phyloP scores from a whole-genome alignment of 495 filamentous ascomycete genomes.

The Cenococcum geophilum region DNA sequence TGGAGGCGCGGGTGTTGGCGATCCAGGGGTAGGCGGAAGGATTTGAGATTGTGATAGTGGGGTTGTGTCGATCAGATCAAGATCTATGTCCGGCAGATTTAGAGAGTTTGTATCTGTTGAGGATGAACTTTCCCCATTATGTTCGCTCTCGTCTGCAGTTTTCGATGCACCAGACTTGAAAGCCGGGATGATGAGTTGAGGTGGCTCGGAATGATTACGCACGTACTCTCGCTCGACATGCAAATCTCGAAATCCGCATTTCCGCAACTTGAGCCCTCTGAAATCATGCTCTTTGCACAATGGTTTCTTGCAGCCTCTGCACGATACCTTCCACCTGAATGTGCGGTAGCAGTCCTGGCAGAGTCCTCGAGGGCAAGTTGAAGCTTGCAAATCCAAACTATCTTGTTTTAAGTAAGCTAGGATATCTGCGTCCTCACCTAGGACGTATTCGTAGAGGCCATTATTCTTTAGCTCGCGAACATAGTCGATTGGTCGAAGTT shows the following conservation, averaged over 20 bases:
- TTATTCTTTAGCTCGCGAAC: constrained; percentile 29
- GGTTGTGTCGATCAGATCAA: constrained; percentile 6
- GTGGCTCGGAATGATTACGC: constrained; percentile 21
- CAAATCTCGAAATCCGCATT: constrained; percentile 55
- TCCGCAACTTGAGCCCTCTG: constrained; percentile 52
- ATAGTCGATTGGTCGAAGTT: constrained; percentile 21
- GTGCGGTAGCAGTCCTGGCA: constrained; percentile 55
- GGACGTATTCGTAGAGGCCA: constrained; percentile 27
- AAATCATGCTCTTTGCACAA: constrained; percentile 60
- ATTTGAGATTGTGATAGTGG: constrained; percentile 28
- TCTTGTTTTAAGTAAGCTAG: constrained; percentile 40
- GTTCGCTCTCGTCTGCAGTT: constrained; percentile 13
- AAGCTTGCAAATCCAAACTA: constrained; percentile 47
- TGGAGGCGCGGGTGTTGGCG: constrained; percentile 1
- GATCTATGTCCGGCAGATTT: neutral
- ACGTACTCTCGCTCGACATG: constrained; percentile 43
- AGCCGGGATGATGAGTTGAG: constrained; percentile 27
- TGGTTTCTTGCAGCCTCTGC: constrained; percentile 52
- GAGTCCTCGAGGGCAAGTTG: constrained; percentile 52
- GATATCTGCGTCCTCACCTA: constrained; percentile 32
- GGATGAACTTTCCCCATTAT: constrained; percentile 11
- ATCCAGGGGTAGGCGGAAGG: constrained; percentile 15
- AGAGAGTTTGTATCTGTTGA: constrained; percentile 2
- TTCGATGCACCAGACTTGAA: constrained; percentile 23
- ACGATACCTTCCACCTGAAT: constrained; percentile 54